Conservation (phyloP, 768 basidiomycete genomes). For the Lactifluus hygrophoroides region DNA sequence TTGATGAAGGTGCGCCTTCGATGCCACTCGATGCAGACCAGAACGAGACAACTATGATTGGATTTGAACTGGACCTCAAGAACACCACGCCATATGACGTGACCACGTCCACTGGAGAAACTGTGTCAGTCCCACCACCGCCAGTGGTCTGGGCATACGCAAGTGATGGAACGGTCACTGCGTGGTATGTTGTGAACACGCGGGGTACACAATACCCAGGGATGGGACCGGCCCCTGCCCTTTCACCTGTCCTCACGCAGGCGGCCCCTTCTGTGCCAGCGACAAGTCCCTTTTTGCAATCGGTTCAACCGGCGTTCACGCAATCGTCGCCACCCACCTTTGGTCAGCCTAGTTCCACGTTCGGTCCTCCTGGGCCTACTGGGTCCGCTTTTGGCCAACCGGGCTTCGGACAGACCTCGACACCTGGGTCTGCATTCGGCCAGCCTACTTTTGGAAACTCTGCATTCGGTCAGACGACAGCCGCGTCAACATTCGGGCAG, state of each 20-base stretch:
- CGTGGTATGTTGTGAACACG: slow-evolving; percentile 59
- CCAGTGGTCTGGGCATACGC: slow-evolving; percentile 70
- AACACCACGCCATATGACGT: slow-evolving; percentile 33
- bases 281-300: slow-evolving; percentile 7
- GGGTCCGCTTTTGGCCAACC: slow-evolving; percentile 21
- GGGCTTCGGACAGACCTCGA: slow-evolving; percentile 12
- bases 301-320: slow-evolving; percentile 20
- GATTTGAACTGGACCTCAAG: slow-evolving; percentile 60
- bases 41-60: slow-evolving; percentile 62
- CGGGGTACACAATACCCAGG: slow-evolving; percentile 46
- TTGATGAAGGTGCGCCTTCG: slow-evolving; percentile 45
- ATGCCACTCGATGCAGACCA: slow-evolving; percentile 61
- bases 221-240: slow-evolving; percentile 30
- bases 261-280: neutral
- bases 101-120: slow-evolving; percentile 35
- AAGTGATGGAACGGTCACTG: slow-evolving; percentile 70
- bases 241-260: slow-evolving; percentile 3
- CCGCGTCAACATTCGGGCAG: slow-evolving; percentile 9
- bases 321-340: slow-evolving; percentile 23
- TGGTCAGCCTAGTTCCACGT: neutral
- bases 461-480: slow-evolving; percentile 7
- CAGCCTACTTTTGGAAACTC: slow-evolving; percentile 11
- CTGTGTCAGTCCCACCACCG: slow-evolving; percentile 36
- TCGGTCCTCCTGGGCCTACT: slow-evolving; percentile 28
- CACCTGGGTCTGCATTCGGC: slow-evolving; percentile 10